These are phyloP conservation scores for Fennellomyces sp. DNA, from an alignment of 371 early-diverging fungal species.

Conservation along the genomic window DNA sequence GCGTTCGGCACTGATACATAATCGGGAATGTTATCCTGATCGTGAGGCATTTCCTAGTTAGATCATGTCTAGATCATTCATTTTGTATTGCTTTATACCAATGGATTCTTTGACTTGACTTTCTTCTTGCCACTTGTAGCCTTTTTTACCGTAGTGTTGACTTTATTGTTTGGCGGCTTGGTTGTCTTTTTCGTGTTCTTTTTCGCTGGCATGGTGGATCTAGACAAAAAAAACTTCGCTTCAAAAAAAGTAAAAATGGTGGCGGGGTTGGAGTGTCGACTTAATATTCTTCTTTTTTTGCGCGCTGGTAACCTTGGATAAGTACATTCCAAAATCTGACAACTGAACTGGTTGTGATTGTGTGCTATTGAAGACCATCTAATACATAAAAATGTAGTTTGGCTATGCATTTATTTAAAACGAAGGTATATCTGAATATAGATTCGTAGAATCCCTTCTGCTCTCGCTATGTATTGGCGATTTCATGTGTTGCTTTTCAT, in stretches of 20 bases:
- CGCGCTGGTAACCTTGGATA: too few relatives aligned
- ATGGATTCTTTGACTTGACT: constrained; percentile 2
- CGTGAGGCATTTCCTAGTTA: not conserved
- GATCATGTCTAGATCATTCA: not conserved
- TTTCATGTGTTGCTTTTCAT: too few relatives aligned
- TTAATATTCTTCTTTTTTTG: too few relatives aligned
- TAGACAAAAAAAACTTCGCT: not conserved
- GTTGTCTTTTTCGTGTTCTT: constrained; percentile 5
- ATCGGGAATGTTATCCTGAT: constrained; percentile 7
- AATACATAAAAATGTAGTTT: too few relatives aligned
- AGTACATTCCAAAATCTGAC: too few relatives aligned
- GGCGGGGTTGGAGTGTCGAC: too few relatives aligned
- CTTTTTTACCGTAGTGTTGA: not conserved
- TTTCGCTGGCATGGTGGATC: constrained; percentile 1
- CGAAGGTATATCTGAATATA: too few relatives aligned
- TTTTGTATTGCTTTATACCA: not conserved
- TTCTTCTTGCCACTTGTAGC: not conserved
- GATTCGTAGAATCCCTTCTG: too few relatives aligned
- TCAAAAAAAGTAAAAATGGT: not conserved
- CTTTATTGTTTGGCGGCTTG: not conserved
- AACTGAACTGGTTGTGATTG: too few relatives aligned
- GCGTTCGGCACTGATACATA: constrained; percentile 15
- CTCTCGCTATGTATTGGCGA: too few relatives aligned
- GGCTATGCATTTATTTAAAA: too few relatives aligned
- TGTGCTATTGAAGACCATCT: too few relatives aligned